Base-by-base conservation (phyloP, 225 moss, liverwort and hornwort genomes). In the Ulota crispa region DNA sequence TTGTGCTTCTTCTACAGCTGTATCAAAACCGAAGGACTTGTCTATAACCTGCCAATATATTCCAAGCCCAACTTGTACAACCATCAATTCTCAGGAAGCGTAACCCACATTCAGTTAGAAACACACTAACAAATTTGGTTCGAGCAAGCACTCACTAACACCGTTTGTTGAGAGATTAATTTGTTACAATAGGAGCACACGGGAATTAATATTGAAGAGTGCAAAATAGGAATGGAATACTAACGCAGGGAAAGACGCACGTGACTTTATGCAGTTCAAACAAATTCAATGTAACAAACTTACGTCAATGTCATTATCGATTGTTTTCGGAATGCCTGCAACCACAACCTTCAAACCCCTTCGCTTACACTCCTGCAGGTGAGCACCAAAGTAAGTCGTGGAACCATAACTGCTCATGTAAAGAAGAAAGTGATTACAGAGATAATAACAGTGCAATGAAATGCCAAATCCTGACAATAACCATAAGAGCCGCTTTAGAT, bases 261-360 rank as follows among this genome's bases (percentile, higher is more conserved):
- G 10, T 60, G 26, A 5, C 26, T 60, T 26, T 27, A 5, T 27
- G 26, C 14, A 6, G 23, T 54, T 63, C 27, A 30, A 63, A 30
- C 4, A 63, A 30, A 3, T 30, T 47, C 15, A 18, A 18, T 57
- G 24, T 57, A 27, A 9, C 13, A 57, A 57, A 74, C 87, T 78
- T 69, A 94, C 94, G 79, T 94, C 90, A 9, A 95, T 90, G 72
- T 95, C 94, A 55, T 95, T 95, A n/a, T 95, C 94, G 4, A 95
- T 93, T 63, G 94, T 95, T 86, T 95, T 95, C 0, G 94, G 94
- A 84, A 95, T 90, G 81, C 90, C 93, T 68, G 88, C 90, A 68
- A 93, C 82, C 16, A 80, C 69, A 72, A 95, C 88, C 79, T 92
- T 90, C 55, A 95, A 68, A 59, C 89, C 86, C 78, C 94, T 89